Conservation (phyloP, 139 green algal species). For the Choricystis sp. region DNA sequence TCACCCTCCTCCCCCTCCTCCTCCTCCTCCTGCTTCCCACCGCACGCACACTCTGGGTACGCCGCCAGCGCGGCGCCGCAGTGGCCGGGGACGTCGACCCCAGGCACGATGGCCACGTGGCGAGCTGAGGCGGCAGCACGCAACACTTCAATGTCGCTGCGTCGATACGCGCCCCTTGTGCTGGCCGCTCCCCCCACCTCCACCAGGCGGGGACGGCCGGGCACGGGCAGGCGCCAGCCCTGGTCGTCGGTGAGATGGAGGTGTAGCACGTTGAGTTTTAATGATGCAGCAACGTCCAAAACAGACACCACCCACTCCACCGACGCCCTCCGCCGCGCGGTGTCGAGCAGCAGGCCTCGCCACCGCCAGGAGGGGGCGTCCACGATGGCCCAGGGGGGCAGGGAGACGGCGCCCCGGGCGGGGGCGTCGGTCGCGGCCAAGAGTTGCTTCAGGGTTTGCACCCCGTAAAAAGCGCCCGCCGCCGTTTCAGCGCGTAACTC, state of each 20-base stretch:
- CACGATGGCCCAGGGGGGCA: conserved; percentile 15
- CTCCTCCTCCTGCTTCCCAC: conserved; percentile 18
- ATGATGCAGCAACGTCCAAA: conserved; percentile 30
- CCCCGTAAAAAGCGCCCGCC: conserved; percentile 38
- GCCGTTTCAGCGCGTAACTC: conserved; percentile 9
- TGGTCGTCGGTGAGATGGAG: conserved; percentile 54
- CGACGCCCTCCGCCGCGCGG: conserved; percentile 36
- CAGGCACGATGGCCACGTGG: conserved; percentile 36
- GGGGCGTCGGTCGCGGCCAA: conserved; percentile 7
- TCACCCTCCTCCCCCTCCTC: too few species aligned
- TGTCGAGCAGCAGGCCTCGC: conserved; percentile 42
- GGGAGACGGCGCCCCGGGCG: neutral
- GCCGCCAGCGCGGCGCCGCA: conserved; percentile 36
- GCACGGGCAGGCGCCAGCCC: conserved; percentile 46
- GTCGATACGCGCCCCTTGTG: neutral
- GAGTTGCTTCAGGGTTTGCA: conserved; percentile 34
- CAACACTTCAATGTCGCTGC: too few species aligned
- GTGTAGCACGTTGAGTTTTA: conserved; percentile 49
- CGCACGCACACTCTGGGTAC: conserved; percentile 40
- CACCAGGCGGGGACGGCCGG: conserved; percentile 26
- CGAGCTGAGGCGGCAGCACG: conserved; percentile 30
- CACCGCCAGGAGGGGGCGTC: conserved; percentile 34
- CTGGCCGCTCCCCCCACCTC: conserved; percentile 26
- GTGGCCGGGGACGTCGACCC: conserved; percentile 53
- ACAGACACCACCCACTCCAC: conserved; percentile 30